phyloP scores from a whole-genome alignment of 768 basidiomycete genomes.

The Auriscalpium vulgare region DNA sequence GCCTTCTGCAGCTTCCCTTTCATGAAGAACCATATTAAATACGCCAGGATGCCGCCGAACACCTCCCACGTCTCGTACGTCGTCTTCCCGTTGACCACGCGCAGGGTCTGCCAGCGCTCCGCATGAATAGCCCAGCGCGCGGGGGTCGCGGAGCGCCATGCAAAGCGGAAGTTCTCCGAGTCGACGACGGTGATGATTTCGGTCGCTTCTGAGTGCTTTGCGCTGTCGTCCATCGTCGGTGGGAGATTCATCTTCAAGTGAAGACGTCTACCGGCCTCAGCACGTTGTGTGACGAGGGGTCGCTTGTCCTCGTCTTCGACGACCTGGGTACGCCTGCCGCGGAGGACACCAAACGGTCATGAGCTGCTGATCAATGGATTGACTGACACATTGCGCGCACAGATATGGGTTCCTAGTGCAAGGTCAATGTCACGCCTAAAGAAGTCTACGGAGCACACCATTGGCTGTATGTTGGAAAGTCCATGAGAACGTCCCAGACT shows the following conservation, averaged over 20 bases:
- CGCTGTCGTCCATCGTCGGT: slow-evolving; percentile 42
- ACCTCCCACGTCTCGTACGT: slow-evolving; percentile 59
- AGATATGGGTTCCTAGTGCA: slow-evolving; percentile 58
- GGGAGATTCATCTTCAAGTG: slow-evolving; percentile 53
- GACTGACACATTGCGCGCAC: slow-evolving; percentile 28
- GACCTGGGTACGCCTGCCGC: slow-evolving; percentile 40
- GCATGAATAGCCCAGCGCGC: slow-evolving; percentile 42
- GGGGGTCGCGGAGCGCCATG: slow-evolving; percentile 40
- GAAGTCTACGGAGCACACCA: slow-evolving; percentile 36
- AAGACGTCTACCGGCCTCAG: slow-evolving; percentile 40
- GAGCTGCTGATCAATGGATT: not conserved
- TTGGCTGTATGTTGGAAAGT: slow-evolving; percentile 53
- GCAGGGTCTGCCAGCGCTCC: slow-evolving; percentile 59
- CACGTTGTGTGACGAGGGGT: slow-evolving; percentile 40
- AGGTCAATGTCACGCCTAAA: not conserved
- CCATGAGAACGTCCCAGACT: slow-evolving; percentile 54
- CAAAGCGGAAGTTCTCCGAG: slow-evolving; percentile 42
- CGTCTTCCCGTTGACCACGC: slow-evolving; percentile 42
- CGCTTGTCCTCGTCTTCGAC: slow-evolving; percentile 34
- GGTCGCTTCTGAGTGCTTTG: slow-evolving; percentile 32
- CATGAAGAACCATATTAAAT: slow-evolving; percentile 40
- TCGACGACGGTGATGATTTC: slow-evolving; percentile 44
- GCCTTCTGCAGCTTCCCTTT: slow-evolving; percentile 34
- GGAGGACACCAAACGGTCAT: not conserved
- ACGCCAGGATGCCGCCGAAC: slow-evolving; percentile 49